Evolutionary conservation across 1,139 yeast genomes (phyloP).

Genomic region (Diutina ranongensis): DNA sequence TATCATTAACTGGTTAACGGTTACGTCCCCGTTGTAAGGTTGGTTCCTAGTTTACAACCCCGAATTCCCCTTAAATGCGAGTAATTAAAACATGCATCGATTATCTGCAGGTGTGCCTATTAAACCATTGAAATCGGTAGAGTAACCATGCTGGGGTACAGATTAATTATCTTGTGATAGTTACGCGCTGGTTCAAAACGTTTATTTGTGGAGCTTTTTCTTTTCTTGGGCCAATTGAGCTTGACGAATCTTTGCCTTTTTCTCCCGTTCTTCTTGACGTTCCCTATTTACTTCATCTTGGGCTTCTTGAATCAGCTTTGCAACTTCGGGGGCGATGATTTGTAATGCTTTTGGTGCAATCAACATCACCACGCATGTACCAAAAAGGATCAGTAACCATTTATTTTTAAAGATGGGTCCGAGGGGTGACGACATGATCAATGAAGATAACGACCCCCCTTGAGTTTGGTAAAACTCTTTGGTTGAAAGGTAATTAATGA

Average conservation of each 20-base stretch:
- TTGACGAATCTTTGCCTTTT: neutral
- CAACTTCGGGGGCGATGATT: neutral
- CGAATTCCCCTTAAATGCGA: too few species aligned
- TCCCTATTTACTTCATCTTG: conserved; percentile 1
- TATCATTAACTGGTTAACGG: too few species aligned
- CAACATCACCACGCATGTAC: neutral
- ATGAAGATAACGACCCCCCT: neutral
- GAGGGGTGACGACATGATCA: neutral
- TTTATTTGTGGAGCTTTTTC: too few species aligned
- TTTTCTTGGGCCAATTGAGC: too few species aligned
- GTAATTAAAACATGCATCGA: too few species aligned
- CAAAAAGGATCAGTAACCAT: neutral
- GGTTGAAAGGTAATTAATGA: neutral
- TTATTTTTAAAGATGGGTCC: conserved; percentile 1
- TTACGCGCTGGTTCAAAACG: too few species aligned
- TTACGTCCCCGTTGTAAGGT: too few species aligned
- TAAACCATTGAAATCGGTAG: too few species aligned
- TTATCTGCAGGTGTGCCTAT: too few species aligned
- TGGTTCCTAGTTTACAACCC: too few species aligned
- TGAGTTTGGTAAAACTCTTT: neutral
- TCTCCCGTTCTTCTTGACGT: neutral
- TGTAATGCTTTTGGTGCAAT: neutral
- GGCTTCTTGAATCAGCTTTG: neutral
- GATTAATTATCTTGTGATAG: too few species aligned
- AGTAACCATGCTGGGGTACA: too few species aligned